Evolutionary conservation across 108 stramenopile genomes (phyloP), one percentile per base, ranked within the genome.

Genomic region (Nitzschia sp.): DNA sequence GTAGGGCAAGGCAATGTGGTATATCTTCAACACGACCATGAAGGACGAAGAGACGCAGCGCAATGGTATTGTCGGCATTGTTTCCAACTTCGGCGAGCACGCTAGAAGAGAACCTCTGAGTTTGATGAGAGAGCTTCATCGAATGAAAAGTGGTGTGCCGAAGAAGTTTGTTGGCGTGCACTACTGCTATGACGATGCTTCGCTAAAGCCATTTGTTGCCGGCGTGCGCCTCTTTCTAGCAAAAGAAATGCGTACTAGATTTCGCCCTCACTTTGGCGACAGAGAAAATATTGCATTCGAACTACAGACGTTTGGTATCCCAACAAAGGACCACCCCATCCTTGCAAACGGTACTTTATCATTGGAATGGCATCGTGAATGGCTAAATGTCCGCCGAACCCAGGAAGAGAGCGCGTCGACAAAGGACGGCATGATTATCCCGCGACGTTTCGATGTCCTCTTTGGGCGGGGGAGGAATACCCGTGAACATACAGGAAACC

Each of bases 261-360:
- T 66, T 17, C 74, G 74, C 4, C 45, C 46, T 36, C 74, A 75
- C 54, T 63, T 36, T 19, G 53, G 46, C 0, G 35, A 28, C 28
- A 26, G 34, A 25, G 27, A 47, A 26, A 28, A 67, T 0, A 54
- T 62, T 6, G 30, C 23, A 5, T 75, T 75, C 46, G 29, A 59
- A 31, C 34, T 75, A 13, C 55, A 75, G 54, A 75, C 74, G 28
- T 75, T 49, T 46, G 74, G 74, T 8, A 75, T 75, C 58, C 74
- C 56, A 9, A 42, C 48, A 8, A 34, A 59, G 17, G 57, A 59
- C 18, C 18, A 19, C 15, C 47, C 57, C 0, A 9, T 67, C 27
- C 24, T 38, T 3, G 46, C n/a, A 18, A 54, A 75, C 38, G 66
- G 59, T 21, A 29, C 27, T 15, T 21, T 75, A 2, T 31, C 45